Evolutionary conservation across 768 basidiomycete species (phyloP), one percentile per base, ranked within the genome.

Genomic region (Crepidotus variabilis): DNA sequence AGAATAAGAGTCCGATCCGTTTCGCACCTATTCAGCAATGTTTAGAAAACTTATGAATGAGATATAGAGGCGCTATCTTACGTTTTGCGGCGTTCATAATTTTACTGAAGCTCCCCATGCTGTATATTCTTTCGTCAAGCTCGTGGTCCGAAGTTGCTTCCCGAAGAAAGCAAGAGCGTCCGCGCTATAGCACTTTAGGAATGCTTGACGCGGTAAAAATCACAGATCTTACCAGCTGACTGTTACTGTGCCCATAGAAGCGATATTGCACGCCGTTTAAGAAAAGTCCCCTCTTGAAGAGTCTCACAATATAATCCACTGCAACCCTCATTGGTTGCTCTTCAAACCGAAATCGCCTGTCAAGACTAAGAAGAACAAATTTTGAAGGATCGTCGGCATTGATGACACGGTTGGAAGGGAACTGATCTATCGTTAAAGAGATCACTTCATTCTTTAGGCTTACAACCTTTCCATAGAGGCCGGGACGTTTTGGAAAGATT

Each of bases 231-330:
- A 85, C 85, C 64, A 87, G 61, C 59, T 88, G 86, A 57, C 84
- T 87, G 63, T 87, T 86, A 43, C 86, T 86, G 56, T 88, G 86
- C 55, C 83, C 82, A 57, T 86, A 87, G 64, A 87, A 88, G 1
- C 86, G 80, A 65, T 87, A 86, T 59, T 86, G 81, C 0, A 77
- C 66, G 0, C 73, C 75, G 58, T 88, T 87, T 61, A 86, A 61
- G 61, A 78, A 79, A 1, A 88, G 56, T 0, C 86, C 86, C 0
- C 72, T 69, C 57, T 76, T 78, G 67, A 87, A 73, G 57, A 87
- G 64, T 32, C 82, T 74, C 18, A 70, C 61, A 46, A 87, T 79
- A 60, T 88, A 88, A 11, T 86, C 84, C 47, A 75, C 68, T 5
- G 75, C 77, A 22, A 72, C 75, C 28, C 72, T 74, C 23, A 81